Percentiles rank a stretch among this genome's conserved stretches.
phyloP scores from a whole-genome alignment of 2,329 filamentous ascomycete genomes.

The Aspergillus novoparasiticus region DNA sequence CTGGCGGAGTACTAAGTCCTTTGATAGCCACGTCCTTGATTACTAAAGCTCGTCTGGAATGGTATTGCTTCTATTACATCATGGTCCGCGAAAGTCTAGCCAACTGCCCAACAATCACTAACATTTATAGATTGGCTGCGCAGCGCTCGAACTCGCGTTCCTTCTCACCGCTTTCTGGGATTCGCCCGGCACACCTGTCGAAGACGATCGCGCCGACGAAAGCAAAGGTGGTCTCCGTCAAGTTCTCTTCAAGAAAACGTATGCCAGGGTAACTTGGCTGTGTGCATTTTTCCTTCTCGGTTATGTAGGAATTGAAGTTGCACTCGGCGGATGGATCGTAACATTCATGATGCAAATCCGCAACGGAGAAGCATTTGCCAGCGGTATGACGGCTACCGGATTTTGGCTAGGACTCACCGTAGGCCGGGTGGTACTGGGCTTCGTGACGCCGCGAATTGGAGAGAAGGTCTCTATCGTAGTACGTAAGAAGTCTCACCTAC shows the following conservation, averaged over 20 bases:
- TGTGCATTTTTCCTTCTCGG: slow-evolving; percentile 68
- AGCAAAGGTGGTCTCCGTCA: background rate
- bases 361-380: slow-evolving; percentile 67
- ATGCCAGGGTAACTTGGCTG: background rate
- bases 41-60: slow-evolving; percentile 60
- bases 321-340: slow-evolving; percentile 79
- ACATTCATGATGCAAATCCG: slow-evolving; percentile 81
- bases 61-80: slow-evolving; percentile 76
- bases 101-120: background rate
- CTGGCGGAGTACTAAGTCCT: slow-evolving; percentile 69
- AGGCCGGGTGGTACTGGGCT: slow-evolving; percentile 71
- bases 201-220: background rate
- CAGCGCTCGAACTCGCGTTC: background rate
- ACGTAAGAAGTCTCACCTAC: too few species aligned
- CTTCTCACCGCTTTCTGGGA: background rate
- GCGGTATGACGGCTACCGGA: slow-evolving; percentile 75
- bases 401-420: slow-evolving; percentile 70
- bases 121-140: background rate
- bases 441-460: slow-evolving; percentile 35
- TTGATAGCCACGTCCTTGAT: slow-evolving; percentile 74
- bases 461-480: too few species aligned
- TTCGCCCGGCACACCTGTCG: background rate
- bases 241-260: background rate
- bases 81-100: slow-evolving; percentile 54
- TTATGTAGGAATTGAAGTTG: slow-evolving; percentile 74